Percentiles rank a stretch among this genome's conserved stretches.
Evolutionary conservation across 108 stramenopile species (phyloP).

Genomic region (Asterionellopsis glacialis): DNA sequence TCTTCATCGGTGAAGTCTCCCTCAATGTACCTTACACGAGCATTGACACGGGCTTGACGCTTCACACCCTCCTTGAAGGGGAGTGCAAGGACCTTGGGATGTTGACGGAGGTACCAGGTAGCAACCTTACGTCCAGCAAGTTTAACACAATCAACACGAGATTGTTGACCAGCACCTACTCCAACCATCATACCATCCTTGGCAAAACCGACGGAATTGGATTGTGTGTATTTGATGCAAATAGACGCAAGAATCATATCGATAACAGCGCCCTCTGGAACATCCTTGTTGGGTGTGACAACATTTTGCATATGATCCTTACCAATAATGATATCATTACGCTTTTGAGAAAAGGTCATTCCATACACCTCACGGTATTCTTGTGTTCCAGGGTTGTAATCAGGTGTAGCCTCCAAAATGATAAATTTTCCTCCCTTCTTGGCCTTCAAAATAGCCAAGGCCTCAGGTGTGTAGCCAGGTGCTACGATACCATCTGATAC

Average conservation of each 20-base stretch:
- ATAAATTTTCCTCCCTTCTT: constrained; percentile 99
- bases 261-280: constrained; percentile 88
- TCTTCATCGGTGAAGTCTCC: constrained; percentile 95
- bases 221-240: constrained; percentile 98
- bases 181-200: constrained; percentile 99
- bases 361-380: constrained; percentile 99
- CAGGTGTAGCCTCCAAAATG: constrained; percentile 84
- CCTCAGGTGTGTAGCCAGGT: constrained; percentile 95
- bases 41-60: constrained; percentile 97
- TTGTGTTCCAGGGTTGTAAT: constrained; percentile 72
- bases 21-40: constrained; percentile 98
- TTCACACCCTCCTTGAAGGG: constrained; percentile 93
- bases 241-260: constrained; percentile 96
- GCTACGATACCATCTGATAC: constrained; percentile 98
- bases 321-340: constrained; percentile 87
- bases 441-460: constrained; percentile 88
- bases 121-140: constrained; percentile 96
- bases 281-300: constrained; percentile 34
- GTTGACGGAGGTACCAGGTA: constrained; percentile 96
- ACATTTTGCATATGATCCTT: constrained; percentile 73
- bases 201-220: constrained; percentile 95
- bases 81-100: constrained; percentile 93
- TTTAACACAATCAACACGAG: constrained; percentile 99
- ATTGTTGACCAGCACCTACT: constrained; percentile 99
- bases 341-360: constrained; percentile 93